phyloP scores from a whole-genome alignment of 2,329 filamentous ascomycete species.

The Sclerotiophoma versabilis region DNA sequence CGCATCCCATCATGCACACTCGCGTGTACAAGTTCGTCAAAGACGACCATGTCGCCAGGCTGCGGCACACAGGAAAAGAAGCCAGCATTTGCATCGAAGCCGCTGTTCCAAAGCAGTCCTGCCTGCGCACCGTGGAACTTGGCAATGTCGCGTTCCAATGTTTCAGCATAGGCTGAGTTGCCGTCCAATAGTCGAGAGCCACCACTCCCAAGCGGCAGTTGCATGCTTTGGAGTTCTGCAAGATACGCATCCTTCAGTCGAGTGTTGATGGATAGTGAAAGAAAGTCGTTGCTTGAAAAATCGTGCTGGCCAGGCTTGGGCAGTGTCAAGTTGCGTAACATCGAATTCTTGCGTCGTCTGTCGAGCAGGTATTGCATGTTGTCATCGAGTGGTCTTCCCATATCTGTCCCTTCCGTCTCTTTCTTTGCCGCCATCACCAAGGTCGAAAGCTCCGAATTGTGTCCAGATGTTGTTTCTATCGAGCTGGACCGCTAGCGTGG shows the following conservation, averaged over 20 bases:
- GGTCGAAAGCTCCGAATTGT: neutral
- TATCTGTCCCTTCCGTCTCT: constrained; percentile 18
- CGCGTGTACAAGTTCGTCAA: constrained; percentile 77
- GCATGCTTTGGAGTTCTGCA: constrained; percentile 50
- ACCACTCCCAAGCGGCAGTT: constrained; percentile 60
- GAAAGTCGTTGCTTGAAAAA: constrained; percentile 72
- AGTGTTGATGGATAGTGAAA: constrained; percentile 62
- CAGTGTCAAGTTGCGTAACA: constrained; percentile 41
- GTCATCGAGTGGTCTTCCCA: constrained; percentile 27
- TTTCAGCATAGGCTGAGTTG: constrained; percentile 66
- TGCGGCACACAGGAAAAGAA: constrained; percentile 59
- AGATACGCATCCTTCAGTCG: constrained; percentile 59
- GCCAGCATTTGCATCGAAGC: constrained; percentile 59
- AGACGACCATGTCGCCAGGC: constrained; percentile 62
- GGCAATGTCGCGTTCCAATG: constrained; percentile 66
- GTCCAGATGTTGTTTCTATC: constrained; percentile 10
- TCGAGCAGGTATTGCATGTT: constrained; percentile 44
- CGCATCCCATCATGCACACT: constrained; percentile 79
- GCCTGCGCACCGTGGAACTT: constrained; percentile 65
- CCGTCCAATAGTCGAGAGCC: constrained; percentile 71
- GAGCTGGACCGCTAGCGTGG: constrained; percentile 3
- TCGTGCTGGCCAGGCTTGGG: constrained; percentile 54
- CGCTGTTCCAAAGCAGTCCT: constrained; percentile 67
- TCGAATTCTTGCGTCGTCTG: constrained; percentile 48
- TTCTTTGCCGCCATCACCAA: neutral